These are phyloP conservation scores for Blastocrithidia nonstop DNA, from an alignment of 208 protist genomes.

Conservation along the genomic window DNA sequence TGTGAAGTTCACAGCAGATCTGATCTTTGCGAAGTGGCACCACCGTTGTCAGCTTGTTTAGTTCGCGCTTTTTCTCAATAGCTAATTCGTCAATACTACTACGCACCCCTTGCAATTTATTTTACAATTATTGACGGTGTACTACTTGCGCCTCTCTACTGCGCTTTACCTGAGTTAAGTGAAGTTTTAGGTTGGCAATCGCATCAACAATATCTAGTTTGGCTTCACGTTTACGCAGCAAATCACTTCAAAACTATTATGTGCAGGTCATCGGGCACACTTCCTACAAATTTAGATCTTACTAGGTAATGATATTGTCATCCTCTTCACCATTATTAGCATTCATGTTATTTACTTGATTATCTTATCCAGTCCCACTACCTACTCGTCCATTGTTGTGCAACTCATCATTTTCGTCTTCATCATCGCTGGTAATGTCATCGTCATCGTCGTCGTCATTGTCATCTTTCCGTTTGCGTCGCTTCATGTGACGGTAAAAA, in stretches of 20 bases:
- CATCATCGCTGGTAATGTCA: conserved; percentile 66
- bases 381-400: too few relatives aligned
- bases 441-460: conserved; percentile 72
- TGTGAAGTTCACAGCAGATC: conserved; percentile 44
- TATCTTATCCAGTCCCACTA: too few relatives aligned
- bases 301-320: conserved; percentile 82
- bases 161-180: conserved; percentile 10
- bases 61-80: conserved; percentile 85
- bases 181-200: conserved; percentile 45
- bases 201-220: conserved; percentile 85
- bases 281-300: too few relatives aligned
- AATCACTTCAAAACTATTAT: conserved; percentile 57
- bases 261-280: conserved; percentile 83
- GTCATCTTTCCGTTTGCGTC: conserved; percentile 29
- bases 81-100: conserved; percentile 83
- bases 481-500: conserved; percentile 90
- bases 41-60: conserved; percentile 91
- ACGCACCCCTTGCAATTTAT: conserved; percentile 40
- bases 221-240: conserved; percentile 79
- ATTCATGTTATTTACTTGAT: conserved; percentile 64
- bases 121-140: conserved; percentile 56
- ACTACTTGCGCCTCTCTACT: conserved; percentile 23
- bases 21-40: conserved; percentile 78
- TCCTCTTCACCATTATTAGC: conserved; percentile 80
- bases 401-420: conserved; percentile 74